A percentile compares a stretch with the other conserved stretches of the same genome.
Evolutionary conservation across 2,329 filamentous ascomycete genomes (phyloP).

Genomic region (Claviceps capensis): DNA sequence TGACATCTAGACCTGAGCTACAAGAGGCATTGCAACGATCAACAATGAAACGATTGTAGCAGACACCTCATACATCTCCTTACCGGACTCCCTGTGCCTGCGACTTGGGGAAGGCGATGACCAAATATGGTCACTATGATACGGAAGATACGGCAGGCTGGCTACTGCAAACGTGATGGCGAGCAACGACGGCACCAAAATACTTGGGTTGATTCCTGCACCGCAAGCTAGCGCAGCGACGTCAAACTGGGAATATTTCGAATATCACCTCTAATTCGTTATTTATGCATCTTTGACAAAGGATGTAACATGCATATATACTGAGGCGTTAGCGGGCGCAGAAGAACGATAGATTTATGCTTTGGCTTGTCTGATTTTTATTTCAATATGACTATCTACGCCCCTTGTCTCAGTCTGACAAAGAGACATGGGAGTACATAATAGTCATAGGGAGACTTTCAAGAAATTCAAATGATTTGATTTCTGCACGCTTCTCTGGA

Average conservation of each 20-base stretch:
- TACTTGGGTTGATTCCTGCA: neutral
- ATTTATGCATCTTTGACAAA: neutral
- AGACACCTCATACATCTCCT: neutral
- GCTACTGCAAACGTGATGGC: neutral
- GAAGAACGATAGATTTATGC: conserved; percentile 5
- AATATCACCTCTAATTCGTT: neutral
- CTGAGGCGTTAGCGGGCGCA: conserved; percentile 6
- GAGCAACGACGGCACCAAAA: neutral
- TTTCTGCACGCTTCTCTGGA: neutral
- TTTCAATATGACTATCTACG: neutral
- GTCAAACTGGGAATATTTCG: neutral
- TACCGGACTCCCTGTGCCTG: neutral
- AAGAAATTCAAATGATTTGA: neutral
- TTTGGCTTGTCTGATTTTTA: conserved; percentile 1
- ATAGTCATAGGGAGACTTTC: neutral
- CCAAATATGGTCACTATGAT: neutral
- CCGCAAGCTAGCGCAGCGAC: neutral
- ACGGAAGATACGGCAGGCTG: neutral
- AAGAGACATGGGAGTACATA: neutral
- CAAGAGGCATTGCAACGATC: conserved; percentile 76
- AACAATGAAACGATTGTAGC: conserved; percentile 40
- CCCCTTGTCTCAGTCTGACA: neutral
- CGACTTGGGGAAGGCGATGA: neutral
- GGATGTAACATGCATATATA: conserved; percentile 6
- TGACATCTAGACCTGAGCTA: conserved; percentile 72